phyloP scores from a whole-genome alignment of 306 rosid genomes.

The Cicer cuneatum region DNA sequence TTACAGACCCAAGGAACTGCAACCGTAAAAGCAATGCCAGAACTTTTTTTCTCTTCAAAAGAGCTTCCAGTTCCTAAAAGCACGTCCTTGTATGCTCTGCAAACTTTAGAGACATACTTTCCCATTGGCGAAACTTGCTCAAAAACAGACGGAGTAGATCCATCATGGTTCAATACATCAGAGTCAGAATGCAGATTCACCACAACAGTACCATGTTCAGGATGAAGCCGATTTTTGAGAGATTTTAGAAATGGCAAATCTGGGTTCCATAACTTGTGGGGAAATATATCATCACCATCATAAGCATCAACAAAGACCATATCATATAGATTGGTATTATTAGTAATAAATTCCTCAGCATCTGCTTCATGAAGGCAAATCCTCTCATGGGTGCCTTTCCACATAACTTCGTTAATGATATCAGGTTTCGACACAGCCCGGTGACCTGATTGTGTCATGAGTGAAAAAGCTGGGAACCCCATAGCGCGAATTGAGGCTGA shows the following conservation, averaged over 20 bases:
- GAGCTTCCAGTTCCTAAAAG: constrained; percentile 54
- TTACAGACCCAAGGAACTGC: constrained; percentile 91
- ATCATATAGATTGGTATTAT: constrained; percentile 60
- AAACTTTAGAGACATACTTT: constrained; percentile 63
- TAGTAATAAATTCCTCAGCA: constrained; percentile 74
- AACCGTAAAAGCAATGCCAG: constrained; percentile 80
- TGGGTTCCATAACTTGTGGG: constrained; percentile 76
- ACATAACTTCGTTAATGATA: constrained; percentile 61
- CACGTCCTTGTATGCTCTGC: constrained; percentile 73
- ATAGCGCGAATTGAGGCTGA: constrained; percentile 86
- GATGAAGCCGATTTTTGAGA: constrained; percentile 72
- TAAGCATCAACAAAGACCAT: constrained; percentile 89
- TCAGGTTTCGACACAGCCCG: constrained; percentile 55
- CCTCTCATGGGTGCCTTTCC: constrained; percentile 93
- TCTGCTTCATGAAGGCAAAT: constrained; percentile 75
- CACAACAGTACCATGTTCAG: constrained; percentile 85
- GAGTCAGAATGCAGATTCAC: constrained; percentile 95
- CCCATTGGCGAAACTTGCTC: constrained; percentile 74
- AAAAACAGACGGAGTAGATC: constrained; percentile 58
- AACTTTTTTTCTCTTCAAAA: constrained; percentile 40
- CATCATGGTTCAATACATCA: constrained; percentile 56
- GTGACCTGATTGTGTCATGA: constrained; percentile 65
- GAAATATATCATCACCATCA: constrained; percentile 90
- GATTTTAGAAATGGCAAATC: constrained; percentile 69
- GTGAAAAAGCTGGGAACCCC: constrained; percentile 91